phyloP scores from a whole-genome alignment of 140 eudicot genomes.

The Erigeron philadelphicus region DNA sequence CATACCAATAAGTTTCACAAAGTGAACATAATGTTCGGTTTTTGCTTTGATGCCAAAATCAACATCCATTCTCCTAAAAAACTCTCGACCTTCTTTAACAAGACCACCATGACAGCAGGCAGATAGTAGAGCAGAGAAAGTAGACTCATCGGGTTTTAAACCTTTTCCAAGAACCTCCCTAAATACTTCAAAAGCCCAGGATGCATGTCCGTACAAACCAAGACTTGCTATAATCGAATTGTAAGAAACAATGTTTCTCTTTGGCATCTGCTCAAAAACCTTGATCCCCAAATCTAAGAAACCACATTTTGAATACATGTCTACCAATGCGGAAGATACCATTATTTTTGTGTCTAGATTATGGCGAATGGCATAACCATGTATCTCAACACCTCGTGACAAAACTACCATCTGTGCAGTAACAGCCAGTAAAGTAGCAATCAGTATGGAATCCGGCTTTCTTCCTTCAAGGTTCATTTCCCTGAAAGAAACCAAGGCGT shows the following conservation, averaged over 20 bases:
- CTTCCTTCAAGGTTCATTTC: slow-evolving; percentile 31
- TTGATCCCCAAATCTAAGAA: slow-evolving; percentile 46
- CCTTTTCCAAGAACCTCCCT: slow-evolving; percentile 32
- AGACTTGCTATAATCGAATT: slow-evolving; percentile 49
- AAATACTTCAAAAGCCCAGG: slow-evolving; percentile 41
- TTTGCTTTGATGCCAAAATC: slow-evolving; percentile 47
- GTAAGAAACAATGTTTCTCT: slow-evolving; percentile 43
- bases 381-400: slow-evolving; percentile 52
- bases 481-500: slow-evolving; percentile 37
- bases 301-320: slow-evolving; percentile 79
- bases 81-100: too few species aligned
- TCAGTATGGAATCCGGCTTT: slow-evolving; percentile 42
- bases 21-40: slow-evolving; percentile 55
- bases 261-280: slow-evolving; percentile 36
- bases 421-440: slow-evolving; percentile 48
- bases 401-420: slow-evolving; percentile 42
- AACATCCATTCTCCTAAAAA: slow-evolving; percentile 13
- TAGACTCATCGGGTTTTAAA: slow-evolving; percentile 49
- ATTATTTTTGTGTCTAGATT: slow-evolving; percentile 30
- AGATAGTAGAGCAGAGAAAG: slow-evolving; percentile 51
- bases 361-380: slow-evolving; percentile 55
- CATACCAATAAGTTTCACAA: slow-evolving; percentile 73
- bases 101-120: slow-evolving; percentile 65
- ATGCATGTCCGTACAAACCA: slow-evolving; percentile 55
- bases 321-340: slow-evolving; percentile 62